A percentile compares a stretch with the other conserved stretches of the same genome.
Conservation (phyloP, 169 alveolate species). For the Plasmodium gallinaceum region DNA sequence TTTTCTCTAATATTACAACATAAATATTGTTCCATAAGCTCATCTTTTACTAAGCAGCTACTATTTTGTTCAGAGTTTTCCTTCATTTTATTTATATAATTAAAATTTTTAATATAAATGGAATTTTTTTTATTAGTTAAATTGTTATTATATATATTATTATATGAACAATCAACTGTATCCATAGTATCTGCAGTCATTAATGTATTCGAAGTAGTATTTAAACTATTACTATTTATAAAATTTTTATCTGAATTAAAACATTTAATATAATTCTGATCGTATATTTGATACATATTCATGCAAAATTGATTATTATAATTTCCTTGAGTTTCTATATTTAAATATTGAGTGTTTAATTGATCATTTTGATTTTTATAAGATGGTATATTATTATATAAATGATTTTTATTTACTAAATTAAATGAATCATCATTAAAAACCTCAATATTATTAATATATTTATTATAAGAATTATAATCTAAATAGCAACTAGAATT, state of each 20-base stretch:
- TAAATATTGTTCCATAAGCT: not conserved
- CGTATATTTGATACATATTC: not conserved
- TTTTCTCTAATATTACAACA: not conserved
- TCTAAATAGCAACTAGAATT: not conserved
- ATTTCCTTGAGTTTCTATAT: not conserved
- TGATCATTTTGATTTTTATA: conserved; percentile 5
- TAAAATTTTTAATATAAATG: not conserved
- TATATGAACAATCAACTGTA: not conserved
- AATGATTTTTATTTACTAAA: not conserved
- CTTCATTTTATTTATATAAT: conserved; percentile 11
- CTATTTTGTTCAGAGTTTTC: conserved; percentile 17
- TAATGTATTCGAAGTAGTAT: conserved; percentile 14
- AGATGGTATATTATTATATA: conserved; percentile 1
- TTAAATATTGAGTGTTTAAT: not conserved
- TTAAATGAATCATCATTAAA: conserved; percentile 9
- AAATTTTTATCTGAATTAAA: not conserved
- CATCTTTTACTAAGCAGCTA: not conserved
- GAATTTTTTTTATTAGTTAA: conserved; percentile 3
- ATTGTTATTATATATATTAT: not conserved
- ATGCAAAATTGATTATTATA: not conserved
- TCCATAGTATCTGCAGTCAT: conserved; percentile 12
- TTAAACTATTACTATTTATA: not conserved
- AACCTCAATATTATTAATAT: not conserved
- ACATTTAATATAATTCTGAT: conserved; percentile 11
- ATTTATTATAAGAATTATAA: conserved; percentile 5